Percentiles rank a stretch among this genome's conserved stretches.
Conservation (phyloP, 192 early-diverging fungal genomes). For the Coemansia sp. region DNA sequence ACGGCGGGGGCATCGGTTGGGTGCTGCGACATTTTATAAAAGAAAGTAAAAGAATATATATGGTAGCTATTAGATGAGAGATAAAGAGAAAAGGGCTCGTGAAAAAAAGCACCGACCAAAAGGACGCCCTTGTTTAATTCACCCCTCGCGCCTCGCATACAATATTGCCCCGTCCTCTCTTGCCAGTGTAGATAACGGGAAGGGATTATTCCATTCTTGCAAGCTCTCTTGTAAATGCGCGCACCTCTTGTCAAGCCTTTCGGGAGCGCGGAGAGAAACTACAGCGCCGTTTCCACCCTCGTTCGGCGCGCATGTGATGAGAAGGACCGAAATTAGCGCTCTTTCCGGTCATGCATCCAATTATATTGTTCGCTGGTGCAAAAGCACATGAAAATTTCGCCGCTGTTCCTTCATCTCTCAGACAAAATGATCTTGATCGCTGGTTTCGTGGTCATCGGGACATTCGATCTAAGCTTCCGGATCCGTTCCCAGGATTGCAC, state of each 20-base stretch:
- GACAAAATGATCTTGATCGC: not conserved
- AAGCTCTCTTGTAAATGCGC: not conserved
- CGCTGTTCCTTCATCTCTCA: not conserved
- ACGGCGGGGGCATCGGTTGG: constrained; percentile 46
- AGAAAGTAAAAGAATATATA: not conserved
- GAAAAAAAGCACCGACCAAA: not conserved
- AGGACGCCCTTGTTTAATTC: not conserved
- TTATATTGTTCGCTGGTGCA: not conserved
- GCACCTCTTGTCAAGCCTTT: not conserved
- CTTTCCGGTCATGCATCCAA: not conserved
- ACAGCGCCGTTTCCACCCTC: not conserved
- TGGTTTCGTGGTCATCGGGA: not conserved
- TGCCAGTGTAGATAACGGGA: not conserved
- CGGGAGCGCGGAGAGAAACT: constrained; percentile 6
- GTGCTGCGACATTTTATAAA: constrained; percentile 22
- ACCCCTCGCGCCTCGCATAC: not conserved
- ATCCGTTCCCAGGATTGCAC: not conserved
- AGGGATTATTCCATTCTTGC: not conserved
- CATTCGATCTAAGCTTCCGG: not conserved
- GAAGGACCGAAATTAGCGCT: constrained; percentile 3
- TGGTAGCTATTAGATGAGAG: not conserved
- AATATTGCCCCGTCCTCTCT: not conserved
- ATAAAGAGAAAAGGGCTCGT: not conserved
- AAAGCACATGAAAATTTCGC: constrained; percentile 20
- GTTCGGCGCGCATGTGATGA: constrained; percentile 16